Evolutionary conservation across 345 rosid genomes (phyloP), one percentile per base, ranked within the genome.

Genomic region (Pseudoturritis turrita): DNA sequence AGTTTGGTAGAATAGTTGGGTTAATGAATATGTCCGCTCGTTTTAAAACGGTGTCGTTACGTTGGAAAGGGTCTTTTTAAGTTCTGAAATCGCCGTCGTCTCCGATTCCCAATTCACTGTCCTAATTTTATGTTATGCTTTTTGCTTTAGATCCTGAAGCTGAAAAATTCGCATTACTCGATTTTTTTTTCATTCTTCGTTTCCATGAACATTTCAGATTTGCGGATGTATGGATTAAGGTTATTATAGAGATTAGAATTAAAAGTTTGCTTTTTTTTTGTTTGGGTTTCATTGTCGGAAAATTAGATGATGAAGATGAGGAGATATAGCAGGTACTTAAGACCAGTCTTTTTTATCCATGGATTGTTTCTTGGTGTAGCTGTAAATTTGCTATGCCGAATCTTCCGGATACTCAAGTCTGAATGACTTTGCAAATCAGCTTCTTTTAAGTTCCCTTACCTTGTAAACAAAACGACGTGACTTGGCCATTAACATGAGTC

Each of bases 291-390:
- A 21, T 43, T n/a, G 0, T 29, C 11, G 76, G 57, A 54, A 37
- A 28, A 62, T n/a, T 4, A 65, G 72, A 65, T 73, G 66, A 73
- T 73, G 77, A 73, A 73, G 22, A 73, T 73, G 77, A 73, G 18
- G 77, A 73, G 31, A 65, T 73, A 73, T 73, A 65, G 77, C 77
- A 73, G 77, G 77, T 73, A 73, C 77, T 73, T 73, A 73, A 46
- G 72, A 73, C 4, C 14, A 73, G 59, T 23, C 52, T 56, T 52
- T 62, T 46, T 14, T 33, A 47, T 73, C 77, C 25, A 9, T 56
- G 77, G 72, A 73, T 46, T 65, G 77, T 56, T 73, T 73, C 71
- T 36, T 73, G 77, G 77, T 65, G 77, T 43, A 73, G 65, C 58
- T 37, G 3, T 46, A 15, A 36, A n/a, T 43, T 33, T 13, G 77